A percentile compares a stretch with the other conserved stretches of the same genome.
phyloP scores from a whole-genome alignment of 2,329 filamentous ascomycete species.

The Cordyceps cateniannulata region DNA sequence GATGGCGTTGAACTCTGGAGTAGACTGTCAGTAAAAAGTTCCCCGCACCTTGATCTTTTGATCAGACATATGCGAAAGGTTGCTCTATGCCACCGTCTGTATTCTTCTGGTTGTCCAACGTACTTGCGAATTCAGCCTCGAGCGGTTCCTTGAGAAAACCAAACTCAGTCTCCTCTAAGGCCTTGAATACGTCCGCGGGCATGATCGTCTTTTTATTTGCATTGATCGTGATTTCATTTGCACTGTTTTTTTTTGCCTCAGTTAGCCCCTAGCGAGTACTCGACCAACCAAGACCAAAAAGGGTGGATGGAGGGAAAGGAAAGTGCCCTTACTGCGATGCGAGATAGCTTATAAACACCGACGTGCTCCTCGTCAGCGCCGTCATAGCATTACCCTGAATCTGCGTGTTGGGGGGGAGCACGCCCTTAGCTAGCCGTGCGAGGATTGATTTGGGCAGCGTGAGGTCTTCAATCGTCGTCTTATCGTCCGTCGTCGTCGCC shows the following conservation, averaged over 20 bases:
- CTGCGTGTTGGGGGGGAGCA: constrained; percentile 72
- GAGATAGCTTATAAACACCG: constrained; percentile 77
- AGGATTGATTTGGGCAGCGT: constrained; percentile 76
- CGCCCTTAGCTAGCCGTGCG: constrained; percentile 71
- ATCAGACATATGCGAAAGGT: no score
- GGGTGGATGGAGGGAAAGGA: no score
- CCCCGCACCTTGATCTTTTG: no score
- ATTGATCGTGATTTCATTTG: constrained; percentile 62
- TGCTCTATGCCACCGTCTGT: no score
- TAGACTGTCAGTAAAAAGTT: constrained; percentile 5
- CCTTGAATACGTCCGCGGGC: constrained; percentile 68
- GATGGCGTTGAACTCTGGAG: constrained; percentile 62
- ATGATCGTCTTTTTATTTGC: constrained; percentile 73
- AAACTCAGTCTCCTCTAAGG: constrained; percentile 71
- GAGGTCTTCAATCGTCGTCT: constrained; percentile 50
- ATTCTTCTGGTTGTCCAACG: constrained; percentile 22
- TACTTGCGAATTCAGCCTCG: constrained; percentile 71
- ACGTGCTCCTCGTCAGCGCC: constrained; percentile 74
- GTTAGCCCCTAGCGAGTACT: neutral
- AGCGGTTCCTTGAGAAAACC: constrained; percentile 62
- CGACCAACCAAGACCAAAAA: no score
- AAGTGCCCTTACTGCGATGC: constrained; percentile 53
- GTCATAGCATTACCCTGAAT: constrained; percentile 77
- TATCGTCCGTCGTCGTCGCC: neutral
- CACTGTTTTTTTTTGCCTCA: constrained; percentile 38